phyloP scores from a whole-genome alignment of 306 rosid species.

The Benincasa hispida region DNA sequence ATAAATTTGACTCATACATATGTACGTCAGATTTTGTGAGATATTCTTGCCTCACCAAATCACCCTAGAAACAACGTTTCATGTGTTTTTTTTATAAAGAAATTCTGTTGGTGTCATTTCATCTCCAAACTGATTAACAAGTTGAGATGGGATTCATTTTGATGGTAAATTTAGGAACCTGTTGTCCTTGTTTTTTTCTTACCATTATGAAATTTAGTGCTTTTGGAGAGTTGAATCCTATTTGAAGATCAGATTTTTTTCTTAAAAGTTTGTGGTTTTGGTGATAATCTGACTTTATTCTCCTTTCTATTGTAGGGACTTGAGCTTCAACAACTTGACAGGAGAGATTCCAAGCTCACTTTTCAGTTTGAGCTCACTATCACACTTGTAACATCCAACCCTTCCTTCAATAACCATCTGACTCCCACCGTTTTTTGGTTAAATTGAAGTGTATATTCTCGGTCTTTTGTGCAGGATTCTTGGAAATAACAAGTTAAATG shows the following conservation, averaged over 20 bases:
- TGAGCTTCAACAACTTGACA: constrained; percentile 73
- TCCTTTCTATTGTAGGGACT: constrained; percentile 40
- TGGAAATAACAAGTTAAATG: constrained; percentile 59
- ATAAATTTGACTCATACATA: neutral
- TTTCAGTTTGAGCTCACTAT: constrained; percentile 49
- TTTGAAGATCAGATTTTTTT: neutral
- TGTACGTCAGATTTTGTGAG: neutral
- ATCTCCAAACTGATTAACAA: neutral
- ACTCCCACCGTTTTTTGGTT: constrained; percentile 2
- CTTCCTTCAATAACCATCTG: neutral
- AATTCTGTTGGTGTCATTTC: neutral
- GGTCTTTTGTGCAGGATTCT: constrained; percentile 38
- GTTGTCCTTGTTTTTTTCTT: neutral
- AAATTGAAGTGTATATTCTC: constrained; percentile 4
- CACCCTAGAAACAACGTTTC: neutral
- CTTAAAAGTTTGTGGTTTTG: neutral
- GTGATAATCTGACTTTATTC: neutral
- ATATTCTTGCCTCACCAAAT: neutral
- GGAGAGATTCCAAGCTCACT: constrained; percentile 47
- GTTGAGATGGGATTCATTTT: neutral
- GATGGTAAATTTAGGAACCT: neutral
- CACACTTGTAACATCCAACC: constrained; percentile 38
- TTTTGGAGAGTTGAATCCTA: neutral
- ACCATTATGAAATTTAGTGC: neutral
- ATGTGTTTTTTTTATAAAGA: neutral